phyloP scores from a whole-genome alignment of 805 yeast species.

The Ogataea paraovalis region DNA sequence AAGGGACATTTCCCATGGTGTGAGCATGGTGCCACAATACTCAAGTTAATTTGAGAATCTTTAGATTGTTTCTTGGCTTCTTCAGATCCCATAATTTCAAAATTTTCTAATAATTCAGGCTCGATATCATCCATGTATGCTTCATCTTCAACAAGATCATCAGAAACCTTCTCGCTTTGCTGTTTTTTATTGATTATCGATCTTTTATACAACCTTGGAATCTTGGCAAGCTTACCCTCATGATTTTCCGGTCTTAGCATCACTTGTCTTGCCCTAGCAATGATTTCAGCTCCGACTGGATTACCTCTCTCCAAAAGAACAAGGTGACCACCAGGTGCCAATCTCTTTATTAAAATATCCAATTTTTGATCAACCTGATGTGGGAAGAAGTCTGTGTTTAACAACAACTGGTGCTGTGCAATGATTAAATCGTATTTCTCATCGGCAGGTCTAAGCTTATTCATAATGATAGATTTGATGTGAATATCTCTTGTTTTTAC shows the following conservation, averaged over 20 bases:
- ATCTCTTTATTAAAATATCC: conserved; percentile 51
- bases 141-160: conserved; percentile 27
- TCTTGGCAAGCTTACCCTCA: conserved; percentile 51
- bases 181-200: conserved; percentile 36
- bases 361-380: conserved; percentile 67
- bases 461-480: conserved; percentile 52
- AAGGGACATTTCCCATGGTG: conserved; percentile 86
- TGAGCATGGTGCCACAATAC: conserved; percentile 83
- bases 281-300: conserved; percentile 80
- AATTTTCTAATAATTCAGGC: conserved; percentile 24
- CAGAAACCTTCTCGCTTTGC: neutral
- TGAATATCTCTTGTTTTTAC: conserved; percentile 56
- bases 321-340: conserved; percentile 76
- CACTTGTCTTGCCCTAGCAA: conserved; percentile 87
- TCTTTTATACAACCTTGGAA: conserved; percentile 64
- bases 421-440: conserved; percentile 76
- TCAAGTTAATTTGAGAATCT: conserved; percentile 40
- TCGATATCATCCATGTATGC: conserved; percentile 16
- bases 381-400: conserved; percentile 59
- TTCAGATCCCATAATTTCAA: conserved; percentile 17
- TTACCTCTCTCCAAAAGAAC: conserved; percentile 85
- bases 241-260: conserved; percentile 81
- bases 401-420: conserved; percentile 72
- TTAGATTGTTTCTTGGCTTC: conserved; percentile 1
- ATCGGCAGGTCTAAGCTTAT: conserved; percentile 44